Evolutionary conservation across 2,329 filamentous ascomycete genomes (phyloP), one percentile per base, ranked within the genome.

Genomic region (Cytospora piceicola): DNA sequence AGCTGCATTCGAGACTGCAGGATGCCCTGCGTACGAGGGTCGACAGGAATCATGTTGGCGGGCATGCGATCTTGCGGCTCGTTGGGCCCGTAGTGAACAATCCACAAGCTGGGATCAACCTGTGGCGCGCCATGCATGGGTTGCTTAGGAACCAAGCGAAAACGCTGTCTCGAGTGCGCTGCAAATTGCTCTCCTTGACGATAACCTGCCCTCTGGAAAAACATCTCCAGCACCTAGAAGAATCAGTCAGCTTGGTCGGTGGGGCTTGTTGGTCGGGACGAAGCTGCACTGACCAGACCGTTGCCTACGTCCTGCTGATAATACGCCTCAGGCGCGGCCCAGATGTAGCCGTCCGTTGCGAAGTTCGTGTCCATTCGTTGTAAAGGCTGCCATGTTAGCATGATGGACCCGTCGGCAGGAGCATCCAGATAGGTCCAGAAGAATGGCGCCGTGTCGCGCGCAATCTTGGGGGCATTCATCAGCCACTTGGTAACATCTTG

Each of bases 361-460:
- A 94, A 96, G 72, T 88, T 90, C 1, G 85, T 88, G 4, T 86
- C 87, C 63, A 91, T 78, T 65, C 89, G 86, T 72, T 89, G 85
- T 61, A 90, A 82, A 2, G 94, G 91, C 76, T 97, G 93, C 94
- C 94, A 98, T 61, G 91, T 90, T 69, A 98, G 83, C 75, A 95
- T 86, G 54, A 97, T 85, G 11, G 89, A 90, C 64, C 93, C 93
- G 77, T 96, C 92, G 61, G 84, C 84, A 14, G 94, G 94, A 61
- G 88, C 86, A 72, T 95, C 88, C 64, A 98, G 86, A 76, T 94
- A 97, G 55, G 91, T 94, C 94, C 94, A 99, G 78, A 90, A 92
- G 84, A 99, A 94, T 3, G 94, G 88, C 58, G 93, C 90, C 69
- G 89, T 83, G 74, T 96, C 90, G 77, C 92, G 91, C 71, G 94